These are phyloP conservation scores for Chlorella sp. DNA, from an alignment of 139 green algal species.

Conservation along the genomic window DNA sequence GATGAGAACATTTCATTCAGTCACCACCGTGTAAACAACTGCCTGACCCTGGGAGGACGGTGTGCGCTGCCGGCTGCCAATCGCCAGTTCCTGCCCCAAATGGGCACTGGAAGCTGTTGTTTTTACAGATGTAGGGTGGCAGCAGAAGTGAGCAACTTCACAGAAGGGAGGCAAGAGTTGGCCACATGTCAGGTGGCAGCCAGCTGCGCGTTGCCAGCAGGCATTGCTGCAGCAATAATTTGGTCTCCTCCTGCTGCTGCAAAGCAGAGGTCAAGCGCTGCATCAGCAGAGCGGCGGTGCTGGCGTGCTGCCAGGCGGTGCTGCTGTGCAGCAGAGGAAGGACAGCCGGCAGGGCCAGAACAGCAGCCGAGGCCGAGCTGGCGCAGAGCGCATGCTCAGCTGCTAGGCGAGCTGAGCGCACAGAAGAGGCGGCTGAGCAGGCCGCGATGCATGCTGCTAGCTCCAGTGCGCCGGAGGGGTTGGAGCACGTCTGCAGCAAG, in stretches of 20 bases:
- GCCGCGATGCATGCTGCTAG: constrained; percentile 4
- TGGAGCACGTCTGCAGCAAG: not conserved
- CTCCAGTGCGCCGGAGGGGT: not conserved
- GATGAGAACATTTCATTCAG: too few species aligned
- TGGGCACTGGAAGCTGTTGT: too few species aligned
- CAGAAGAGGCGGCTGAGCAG: not conserved
- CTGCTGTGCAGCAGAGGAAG: not conserved
- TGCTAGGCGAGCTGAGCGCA: not conserved
- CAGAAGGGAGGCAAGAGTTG: not conserved
- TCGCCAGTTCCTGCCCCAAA: too few species aligned
- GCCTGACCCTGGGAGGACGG: too few species aligned
- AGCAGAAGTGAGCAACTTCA: not conserved
- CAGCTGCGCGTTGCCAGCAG: not conserved
- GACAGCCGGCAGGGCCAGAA: not conserved
- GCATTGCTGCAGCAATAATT: not conserved
- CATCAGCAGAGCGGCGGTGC: not conserved
- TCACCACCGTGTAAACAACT: too few species aligned
- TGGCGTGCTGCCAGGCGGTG: not conserved
- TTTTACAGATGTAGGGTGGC: too few species aligned
- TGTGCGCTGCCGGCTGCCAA: too few species aligned
- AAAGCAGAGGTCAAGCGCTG: not conserved
- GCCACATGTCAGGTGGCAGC: not conserved
- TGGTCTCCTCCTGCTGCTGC: not conserved
- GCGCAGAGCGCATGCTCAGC: not conserved
- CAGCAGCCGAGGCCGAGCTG: not conserved